Conservation (phyloP, 202 grass and related monocot genomes). For the Saccharum hybrid region DNA sequence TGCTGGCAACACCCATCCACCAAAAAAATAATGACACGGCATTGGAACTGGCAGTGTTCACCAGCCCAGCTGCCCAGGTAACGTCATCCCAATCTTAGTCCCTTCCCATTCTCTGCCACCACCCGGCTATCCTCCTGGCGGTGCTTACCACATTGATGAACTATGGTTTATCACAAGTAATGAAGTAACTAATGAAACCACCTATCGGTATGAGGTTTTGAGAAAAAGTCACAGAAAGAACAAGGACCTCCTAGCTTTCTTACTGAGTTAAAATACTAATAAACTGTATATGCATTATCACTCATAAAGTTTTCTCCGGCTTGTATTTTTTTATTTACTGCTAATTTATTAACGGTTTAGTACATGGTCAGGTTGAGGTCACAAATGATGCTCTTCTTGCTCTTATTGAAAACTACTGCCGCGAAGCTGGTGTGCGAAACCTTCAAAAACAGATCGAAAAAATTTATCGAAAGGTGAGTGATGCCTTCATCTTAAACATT, state of each 20-base stretch:
- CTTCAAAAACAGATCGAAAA: slow-evolving; percentile 98
- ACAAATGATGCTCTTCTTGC: slow-evolving; percentile 92
- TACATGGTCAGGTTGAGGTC: slow-evolving; percentile 74
- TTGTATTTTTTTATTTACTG: slow-evolving; percentile 22
- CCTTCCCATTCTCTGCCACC: not conserved
- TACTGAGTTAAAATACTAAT: slow-evolving; percentile 19
- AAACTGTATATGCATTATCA: not conserved
- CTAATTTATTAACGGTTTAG: slow-evolving; percentile 36
- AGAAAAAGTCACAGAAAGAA: not conserved
- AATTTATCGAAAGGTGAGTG: slow-evolving; percentile 94
- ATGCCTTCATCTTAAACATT: not conserved
- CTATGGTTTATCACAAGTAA: not conserved
- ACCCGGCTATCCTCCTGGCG: not conserved
- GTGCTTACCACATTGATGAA: not conserved
- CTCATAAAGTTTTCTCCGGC: not conserved
- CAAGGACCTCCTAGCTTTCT: slow-evolving; percentile 1
- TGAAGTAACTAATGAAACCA: slow-evolving; percentile 12
- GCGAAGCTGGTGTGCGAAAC: slow-evolving; percentile 95
- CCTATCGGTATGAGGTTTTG: not conserved
- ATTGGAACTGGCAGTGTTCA: not conserved
- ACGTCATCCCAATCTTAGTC: not conserved
- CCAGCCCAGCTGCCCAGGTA: not conserved
- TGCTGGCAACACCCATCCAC: not conserved
- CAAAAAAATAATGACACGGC: no score
- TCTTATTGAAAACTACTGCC: slow-evolving; percentile 93